Evolutionary conservation across 2,329 filamentous ascomycete species (phyloP).

Genomic region (Xylaria sp.): DNA sequence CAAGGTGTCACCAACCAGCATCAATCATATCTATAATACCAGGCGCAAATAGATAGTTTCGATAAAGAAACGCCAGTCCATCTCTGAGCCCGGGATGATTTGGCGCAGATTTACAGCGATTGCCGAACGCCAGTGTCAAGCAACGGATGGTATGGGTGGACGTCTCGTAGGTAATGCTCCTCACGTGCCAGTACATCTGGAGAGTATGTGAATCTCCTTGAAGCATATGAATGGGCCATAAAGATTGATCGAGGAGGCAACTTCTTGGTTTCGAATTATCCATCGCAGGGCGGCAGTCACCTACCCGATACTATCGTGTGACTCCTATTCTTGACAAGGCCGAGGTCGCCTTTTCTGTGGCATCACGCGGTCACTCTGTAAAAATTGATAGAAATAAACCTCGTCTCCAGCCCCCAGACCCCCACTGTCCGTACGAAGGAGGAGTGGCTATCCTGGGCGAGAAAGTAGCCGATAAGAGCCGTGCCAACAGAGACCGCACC

Average conservation of each 20-base stretch:
- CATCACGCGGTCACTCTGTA: neutral
- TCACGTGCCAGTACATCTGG: neutral
- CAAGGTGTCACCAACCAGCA: too few species aligned
- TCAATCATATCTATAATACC: too few species aligned
- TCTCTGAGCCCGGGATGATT: neutral
- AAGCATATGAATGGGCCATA: neutral
- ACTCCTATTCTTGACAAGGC: neutral
- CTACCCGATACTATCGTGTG: neutral
- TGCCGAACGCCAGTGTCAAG: constrained; percentile 1
- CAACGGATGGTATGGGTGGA: neutral
- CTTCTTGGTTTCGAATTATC: neutral
- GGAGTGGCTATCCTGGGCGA: neutral
- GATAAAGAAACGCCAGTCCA: neutral
- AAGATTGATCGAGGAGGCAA: neutral
- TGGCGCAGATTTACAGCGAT: neutral
- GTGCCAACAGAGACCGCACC: neutral
- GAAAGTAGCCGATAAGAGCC: neutral
- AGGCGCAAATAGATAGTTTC: neutral
- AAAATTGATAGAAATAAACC: neutral
- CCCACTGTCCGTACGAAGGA: neutral
- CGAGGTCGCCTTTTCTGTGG: neutral
- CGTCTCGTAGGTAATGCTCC: neutral
- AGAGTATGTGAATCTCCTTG: neutral
- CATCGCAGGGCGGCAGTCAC: neutral
- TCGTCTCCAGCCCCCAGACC: neutral